These are phyloP conservation scores for Leucaena leucocephala DNA, from an alignment of 306 rosid species.

Conservation along the genomic window DNA sequence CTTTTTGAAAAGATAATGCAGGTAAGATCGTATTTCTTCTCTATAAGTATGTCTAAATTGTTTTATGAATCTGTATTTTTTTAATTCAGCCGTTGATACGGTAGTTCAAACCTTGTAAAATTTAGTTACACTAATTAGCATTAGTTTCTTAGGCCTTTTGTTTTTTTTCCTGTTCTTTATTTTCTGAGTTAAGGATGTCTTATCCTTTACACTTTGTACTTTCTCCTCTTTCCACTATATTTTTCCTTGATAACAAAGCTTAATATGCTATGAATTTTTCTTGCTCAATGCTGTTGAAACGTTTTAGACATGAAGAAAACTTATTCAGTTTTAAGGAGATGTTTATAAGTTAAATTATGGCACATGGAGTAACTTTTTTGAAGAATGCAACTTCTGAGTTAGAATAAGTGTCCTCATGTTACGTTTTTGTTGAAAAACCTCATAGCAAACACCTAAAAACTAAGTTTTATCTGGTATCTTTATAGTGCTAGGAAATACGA, in stretches of 20 bases:
- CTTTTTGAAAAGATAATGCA: conserved; percentile 97
- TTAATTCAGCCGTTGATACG: not conserved
- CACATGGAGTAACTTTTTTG: not conserved
- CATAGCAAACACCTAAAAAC: not conserved
- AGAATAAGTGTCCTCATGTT: not conserved
- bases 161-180: not conserved
- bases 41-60: not conserved
- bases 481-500: not conserved
- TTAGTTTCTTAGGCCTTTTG: conserved; percentile 1
- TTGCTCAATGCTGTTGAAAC: not conserved
- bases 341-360: not conserved
- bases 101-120: conserved; percentile 17
- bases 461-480: not conserved
- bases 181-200: not conserved
- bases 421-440: not conserved
- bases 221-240: not conserved
- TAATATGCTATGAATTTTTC: not conserved
- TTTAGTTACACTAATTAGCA: not conserved
- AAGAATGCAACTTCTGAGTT: not conserved
- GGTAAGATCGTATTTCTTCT: conserved; percentile 41
- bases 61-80: not conserved
- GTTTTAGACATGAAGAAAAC: not conserved
- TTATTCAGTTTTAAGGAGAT: not conserved
- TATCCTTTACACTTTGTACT: not conserved
- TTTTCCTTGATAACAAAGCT: not conserved